A percentile compares a stretch with the other conserved stretches of the same genome.
phyloP scores from a whole-genome alignment of 768 basidiomycete genomes.

The Galerina sulciceps region DNA sequence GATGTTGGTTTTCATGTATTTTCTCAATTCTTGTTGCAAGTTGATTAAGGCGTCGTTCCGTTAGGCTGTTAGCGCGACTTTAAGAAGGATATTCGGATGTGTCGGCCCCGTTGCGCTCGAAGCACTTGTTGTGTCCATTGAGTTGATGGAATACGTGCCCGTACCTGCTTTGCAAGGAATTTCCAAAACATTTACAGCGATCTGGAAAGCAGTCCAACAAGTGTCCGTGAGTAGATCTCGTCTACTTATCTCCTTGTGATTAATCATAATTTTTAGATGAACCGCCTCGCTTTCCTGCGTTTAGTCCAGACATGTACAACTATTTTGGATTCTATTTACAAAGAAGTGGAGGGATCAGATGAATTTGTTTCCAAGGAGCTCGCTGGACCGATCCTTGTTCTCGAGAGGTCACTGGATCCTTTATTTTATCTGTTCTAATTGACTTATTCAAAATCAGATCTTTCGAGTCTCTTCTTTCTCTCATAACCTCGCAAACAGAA shows the following conservation, averaged over 20 bases:
- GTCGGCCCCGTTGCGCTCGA: constrained; percentile 39
- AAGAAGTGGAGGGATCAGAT: constrained; percentile 55
- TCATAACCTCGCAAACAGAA: constrained; percentile 47
- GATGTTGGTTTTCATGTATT: constrained; percentile 26
- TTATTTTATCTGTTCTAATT: background rate
- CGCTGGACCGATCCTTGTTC: constrained; percentile 45
- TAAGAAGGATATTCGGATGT: constrained; percentile 36
- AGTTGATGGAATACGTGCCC: constrained; percentile 49
- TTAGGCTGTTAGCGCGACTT: constrained; percentile 33
- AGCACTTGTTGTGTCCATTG: constrained; percentile 35
- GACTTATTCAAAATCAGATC: constrained; percentile 18
- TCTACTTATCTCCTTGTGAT: background rate
- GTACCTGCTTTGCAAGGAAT: constrained; percentile 53
- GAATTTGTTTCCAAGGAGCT: constrained; percentile 46
- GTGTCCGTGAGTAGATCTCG: constrained; percentile 52
- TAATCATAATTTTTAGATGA: constrained; percentile 44
- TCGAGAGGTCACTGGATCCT: constrained; percentile 40
- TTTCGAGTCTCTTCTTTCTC: constrained; percentile 32
- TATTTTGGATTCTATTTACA: constrained; percentile 56
- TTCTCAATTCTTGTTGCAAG: background rate
- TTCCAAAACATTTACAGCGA: constrained; percentile 48
- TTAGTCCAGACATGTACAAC: constrained; percentile 65
- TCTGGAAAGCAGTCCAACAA: constrained; percentile 61
- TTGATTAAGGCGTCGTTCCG: background rate
- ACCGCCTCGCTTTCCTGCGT: constrained; percentile 63